Base-by-base conservation (phyloP, 768 basidiomycete genomes). In the Phaffia tasmanica region DNA sequence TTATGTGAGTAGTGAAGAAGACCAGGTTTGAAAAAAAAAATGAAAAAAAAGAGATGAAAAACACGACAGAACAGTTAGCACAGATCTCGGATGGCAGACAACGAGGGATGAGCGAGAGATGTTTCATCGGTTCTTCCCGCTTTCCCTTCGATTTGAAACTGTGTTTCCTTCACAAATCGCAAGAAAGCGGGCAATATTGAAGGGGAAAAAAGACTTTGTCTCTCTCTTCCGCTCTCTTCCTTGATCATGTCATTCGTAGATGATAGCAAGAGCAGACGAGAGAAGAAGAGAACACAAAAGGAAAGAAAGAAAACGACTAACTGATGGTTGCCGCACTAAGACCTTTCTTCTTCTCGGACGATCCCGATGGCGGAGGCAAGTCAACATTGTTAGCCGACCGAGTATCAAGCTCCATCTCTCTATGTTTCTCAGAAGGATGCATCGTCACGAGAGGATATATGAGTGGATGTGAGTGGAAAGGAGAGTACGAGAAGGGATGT, bases 1-100 rank as follows among this genome's bases (percentile, higher is more conserved):
- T 58, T 51, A 65, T 49, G 59, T 65, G 42, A 57, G 64, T 21
- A 65, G 57, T 65, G 63, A 23, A 42, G 11, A 11, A 42, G 35
- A 42, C 6, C 35, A 42, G 35, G 35, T 42, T 42, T 42, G 35
- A 42, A 42, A 11, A n/a, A 29, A 56, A 6, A 27, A 51, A 11
- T 29, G 18, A 49, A 48, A 30, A 23, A 25, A 51, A 19, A 1
- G 21, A 4, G 11, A 55, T 30, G 23, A 21, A 9, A 3, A 3
- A 54, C 57, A 65, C 50, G 30, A 18, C 46, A 23, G 55, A 16
- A 4, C 25, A 49, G n/a, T 3, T 19, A 18, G n/a, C 29, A 23
- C 8, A 11, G 29, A 15, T 29, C 29, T 27, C 23, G 1, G 29
- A 25, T 18, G 48, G 27, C 58, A 29, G 56, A 57, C 32, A 18